Evolutionary conservation across 2,329 filamentous ascomycete genomes (phyloP).

Genomic region (Sclerotinia spermophila): DNA sequence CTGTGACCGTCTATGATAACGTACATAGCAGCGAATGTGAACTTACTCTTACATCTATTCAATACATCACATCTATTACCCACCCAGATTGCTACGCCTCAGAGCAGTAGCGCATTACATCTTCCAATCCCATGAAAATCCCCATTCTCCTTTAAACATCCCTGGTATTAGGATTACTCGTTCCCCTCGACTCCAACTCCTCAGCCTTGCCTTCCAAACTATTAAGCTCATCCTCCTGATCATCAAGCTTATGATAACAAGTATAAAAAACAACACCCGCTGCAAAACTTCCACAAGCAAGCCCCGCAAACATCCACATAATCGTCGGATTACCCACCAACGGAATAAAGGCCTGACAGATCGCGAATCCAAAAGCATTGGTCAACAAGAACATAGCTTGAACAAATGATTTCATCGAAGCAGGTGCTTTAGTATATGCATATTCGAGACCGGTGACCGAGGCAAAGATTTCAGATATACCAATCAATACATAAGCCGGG

Average conservation of each 20-base stretch:
- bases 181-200: constrained; percentile 22
- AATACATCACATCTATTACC: background rate
- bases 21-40: background rate
- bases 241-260: constrained; percentile 26
- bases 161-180: background rate
- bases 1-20: background rate
- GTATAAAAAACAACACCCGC: constrained; percentile 27
- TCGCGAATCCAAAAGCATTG: constrained; percentile 53
- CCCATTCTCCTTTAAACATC: background rate
- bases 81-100: background rate
- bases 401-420: constrained; percentile 75
- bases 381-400: constrained; percentile 66
- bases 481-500: constrained; percentile 47
- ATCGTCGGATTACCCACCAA: constrained; percentile 44
- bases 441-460: constrained; percentile 66
- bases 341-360: constrained; percentile 45
- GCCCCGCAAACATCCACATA: constrained; percentile 37
- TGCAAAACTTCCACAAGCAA: constrained; percentile 23
- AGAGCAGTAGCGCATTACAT: background rate
- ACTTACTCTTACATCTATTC: background rate
- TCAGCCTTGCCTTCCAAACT: constrained; percentile 27
- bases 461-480: constrained; percentile 55
- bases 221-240: constrained; percentile 30
- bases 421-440: constrained; percentile 72
- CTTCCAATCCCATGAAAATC: background rate